Evolutionary conservation across 805 yeast species (phyloP).

Genomic region (Kurtzmaniella cleridarum): DNA sequence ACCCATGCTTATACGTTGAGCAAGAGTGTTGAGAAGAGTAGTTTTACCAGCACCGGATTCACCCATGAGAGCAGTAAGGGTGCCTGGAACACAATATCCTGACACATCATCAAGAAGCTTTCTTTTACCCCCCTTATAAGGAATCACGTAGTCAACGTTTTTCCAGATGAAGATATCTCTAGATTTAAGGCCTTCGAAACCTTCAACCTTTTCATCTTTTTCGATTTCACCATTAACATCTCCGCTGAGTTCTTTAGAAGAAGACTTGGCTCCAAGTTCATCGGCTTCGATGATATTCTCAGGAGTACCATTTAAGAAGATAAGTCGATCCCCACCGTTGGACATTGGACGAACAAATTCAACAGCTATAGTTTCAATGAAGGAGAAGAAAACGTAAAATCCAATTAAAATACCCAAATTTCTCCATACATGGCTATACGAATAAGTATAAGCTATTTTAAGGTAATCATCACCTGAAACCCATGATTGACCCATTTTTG

Average conservation of each 20-base stretch:
- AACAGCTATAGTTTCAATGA: slow-evolving; percentile 20
- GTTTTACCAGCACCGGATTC: slow-evolving; percentile 65
- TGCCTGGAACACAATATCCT: slow-evolving; percentile 43
- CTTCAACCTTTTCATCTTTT: slow-evolving; percentile 2
- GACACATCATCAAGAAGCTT: slow-evolving; percentile 32
- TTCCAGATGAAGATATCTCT: slow-evolving; percentile 58
- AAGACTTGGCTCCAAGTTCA: slow-evolving; percentile 4
- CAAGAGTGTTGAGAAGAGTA: slow-evolving; percentile 47
- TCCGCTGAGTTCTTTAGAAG: slow-evolving; percentile 2
- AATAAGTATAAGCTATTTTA: slow-evolving; percentile 25
- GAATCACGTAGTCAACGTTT: slow-evolving; percentile 53
- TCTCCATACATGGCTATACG: slow-evolving; percentile 41
- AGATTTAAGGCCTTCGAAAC: slow-evolving; percentile 23
- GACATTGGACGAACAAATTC: slow-evolving; percentile 22
- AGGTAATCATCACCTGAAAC: slow-evolving; percentile 31
- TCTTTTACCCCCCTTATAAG: slow-evolving; percentile 36
- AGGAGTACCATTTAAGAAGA: slow-evolving; percentile 20
- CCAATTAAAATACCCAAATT: slow-evolving; percentile 42
- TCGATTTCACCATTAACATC: slow-evolving; percentile 2
- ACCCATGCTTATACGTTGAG: slow-evolving; percentile 52
- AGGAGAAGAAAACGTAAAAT: slow-evolving; percentile 13
- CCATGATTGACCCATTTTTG: slow-evolving; percentile 15
- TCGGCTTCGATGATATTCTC: slow-evolving; percentile 12
- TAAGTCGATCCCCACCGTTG: slow-evolving; percentile 29
- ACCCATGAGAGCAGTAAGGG: slow-evolving; percentile 57